These are phyloP conservation scores for Puccinia hordei DNA, from an alignment of 1,284 basidiomycete species.

Conservation along the genomic window DNA sequence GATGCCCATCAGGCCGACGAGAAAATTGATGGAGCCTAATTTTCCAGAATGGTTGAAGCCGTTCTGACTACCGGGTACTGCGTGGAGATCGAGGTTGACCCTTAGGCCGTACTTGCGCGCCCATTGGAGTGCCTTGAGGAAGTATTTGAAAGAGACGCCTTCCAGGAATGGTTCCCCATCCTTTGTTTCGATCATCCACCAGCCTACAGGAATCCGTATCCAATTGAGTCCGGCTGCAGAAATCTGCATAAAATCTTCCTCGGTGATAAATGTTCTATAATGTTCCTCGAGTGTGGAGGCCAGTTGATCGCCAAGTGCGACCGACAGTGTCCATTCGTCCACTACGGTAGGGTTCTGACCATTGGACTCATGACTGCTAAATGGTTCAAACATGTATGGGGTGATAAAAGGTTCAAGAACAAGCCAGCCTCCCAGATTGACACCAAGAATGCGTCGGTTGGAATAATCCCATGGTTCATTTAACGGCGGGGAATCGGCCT, in stretches of 20 bases:
- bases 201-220: conserved; percentile 78
- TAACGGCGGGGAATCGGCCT: conserved; percentile 61
- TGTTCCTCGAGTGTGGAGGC: conserved; percentile 56
- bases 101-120: conserved; percentile 84
- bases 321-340: conserved; percentile 73
- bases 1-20: conserved; percentile 59
- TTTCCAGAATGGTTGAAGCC: conserved; percentile 56
- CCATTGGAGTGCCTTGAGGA: conserved; percentile 76
- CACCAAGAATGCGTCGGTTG: conserved; percentile 57
- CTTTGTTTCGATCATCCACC: conserved; percentile 80
- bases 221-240: conserved; percentile 80
- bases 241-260: conserved; percentile 83
- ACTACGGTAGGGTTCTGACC: conserved; percentile 61
- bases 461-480: conserved; percentile 79
- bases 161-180: conserved; percentile 78
- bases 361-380: conserved; percentile 56
- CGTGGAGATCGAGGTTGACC: conserved; percentile 80
- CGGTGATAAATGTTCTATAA: conserved; percentile 66
- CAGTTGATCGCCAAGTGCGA: conserved; percentile 69
- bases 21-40: conserved; percentile 54
- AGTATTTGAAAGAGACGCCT: conserved; percentile 74
- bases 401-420: conserved; percentile 55
- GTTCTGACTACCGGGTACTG: conserved; percentile 67
- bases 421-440: conserved; percentile 78
- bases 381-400: conserved; percentile 41